phyloP scores from a whole-genome alignment of 352 stramenopile species.

The Peronosclerospora sorghi region DNA sequence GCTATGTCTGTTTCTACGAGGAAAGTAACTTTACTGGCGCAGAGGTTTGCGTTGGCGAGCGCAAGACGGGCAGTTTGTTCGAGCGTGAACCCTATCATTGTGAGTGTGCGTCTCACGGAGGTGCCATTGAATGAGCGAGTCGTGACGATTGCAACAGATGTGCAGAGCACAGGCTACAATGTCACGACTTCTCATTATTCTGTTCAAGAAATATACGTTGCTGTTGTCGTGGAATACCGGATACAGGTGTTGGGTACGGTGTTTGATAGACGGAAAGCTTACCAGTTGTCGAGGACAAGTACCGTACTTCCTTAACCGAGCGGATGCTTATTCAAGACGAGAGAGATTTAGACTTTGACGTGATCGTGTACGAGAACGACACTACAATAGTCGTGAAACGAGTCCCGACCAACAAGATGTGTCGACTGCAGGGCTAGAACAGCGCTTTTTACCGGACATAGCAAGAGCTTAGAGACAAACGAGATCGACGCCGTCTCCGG shows the following conservation, averaged over 20 bases:
- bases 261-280: constrained; percentile 24
- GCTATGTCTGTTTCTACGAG: constrained; percentile 38
- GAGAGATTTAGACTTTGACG: constrained; percentile 27
- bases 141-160: constrained; percentile 17
- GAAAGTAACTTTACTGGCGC: constrained; percentile 19
- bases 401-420: background rate
- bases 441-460: constrained; percentile 27
- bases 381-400: constrained; percentile 13
- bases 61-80: constrained; percentile 13
- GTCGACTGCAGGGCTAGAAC: constrained; percentile 2
- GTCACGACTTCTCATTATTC: constrained; percentile 12
- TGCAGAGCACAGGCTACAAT: constrained; percentile 25
- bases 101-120: constrained; percentile 28
- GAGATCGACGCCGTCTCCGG: background rate
- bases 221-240: constrained; percentile 21
- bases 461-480: constrained; percentile 14
- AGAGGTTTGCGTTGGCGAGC: constrained; percentile 28
- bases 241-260: constrained; percentile 13
- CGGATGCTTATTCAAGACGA: constrained; percentile 30
- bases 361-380: constrained; percentile 29
- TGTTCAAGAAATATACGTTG: constrained; percentile 35
- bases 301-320: constrained; percentile 24
- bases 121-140: constrained; percentile 26
- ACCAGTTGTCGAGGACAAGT: constrained; percentile 15
- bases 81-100: constrained; percentile 27